Evolutionary conservation across 1,284 basidiomycete species (phyloP), one percentile per base, ranked within the genome.

Genomic region (Malassezia pachydermatis): DNA sequence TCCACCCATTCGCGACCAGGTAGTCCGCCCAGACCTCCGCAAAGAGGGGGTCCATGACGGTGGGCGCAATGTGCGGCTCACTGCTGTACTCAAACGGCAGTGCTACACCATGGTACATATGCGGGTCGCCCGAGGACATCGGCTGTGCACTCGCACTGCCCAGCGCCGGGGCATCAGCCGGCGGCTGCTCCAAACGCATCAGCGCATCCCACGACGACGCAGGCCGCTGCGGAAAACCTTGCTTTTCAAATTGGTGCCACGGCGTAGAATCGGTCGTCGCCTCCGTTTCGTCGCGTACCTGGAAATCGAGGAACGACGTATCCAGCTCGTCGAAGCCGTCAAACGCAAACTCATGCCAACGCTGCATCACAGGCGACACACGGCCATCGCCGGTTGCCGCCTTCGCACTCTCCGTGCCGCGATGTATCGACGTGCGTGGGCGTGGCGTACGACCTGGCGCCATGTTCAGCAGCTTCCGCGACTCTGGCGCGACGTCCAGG

Each of bases 21-120:
- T 60, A 66, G 45, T 71, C 68, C 2, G 65, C 67, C 58, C 59
- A 70, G 2, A 67, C 63, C 40, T 71, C 65, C 23, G 65, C 58
- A 37, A 71, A 71, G 1, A 52, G 45, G 30, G 67, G 63, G 51
- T 71, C 68, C 45, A 71, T 58, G 5, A 57, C 60, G 8, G 65
- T 58, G 7, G 58, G 43, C 13, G 67, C 20, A 13, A 63, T 44
- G 3, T 43, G 45, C 2, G 67, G 60, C 13, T 55, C 54, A 4
- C 58, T 63, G 44, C 62, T 59, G 57, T 68, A 68, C 34, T 55
- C 45, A 54, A 71, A 71, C 2, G 57, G 38, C 29, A 67, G 53
- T 51, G 59, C 51, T 10, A 57, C 51, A 10, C 55, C 40, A 9
- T 63, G 30, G 27, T 59, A 46, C 10, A 34, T 20, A 29, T 45